Percentiles rank a stretch among this genome's conserved stretches.
These are phyloP conservation scores for Colletotrichum filicis DNA, from an alignment of 2,329 filamentous ascomycete species.

Conservation along the genomic window DNA sequence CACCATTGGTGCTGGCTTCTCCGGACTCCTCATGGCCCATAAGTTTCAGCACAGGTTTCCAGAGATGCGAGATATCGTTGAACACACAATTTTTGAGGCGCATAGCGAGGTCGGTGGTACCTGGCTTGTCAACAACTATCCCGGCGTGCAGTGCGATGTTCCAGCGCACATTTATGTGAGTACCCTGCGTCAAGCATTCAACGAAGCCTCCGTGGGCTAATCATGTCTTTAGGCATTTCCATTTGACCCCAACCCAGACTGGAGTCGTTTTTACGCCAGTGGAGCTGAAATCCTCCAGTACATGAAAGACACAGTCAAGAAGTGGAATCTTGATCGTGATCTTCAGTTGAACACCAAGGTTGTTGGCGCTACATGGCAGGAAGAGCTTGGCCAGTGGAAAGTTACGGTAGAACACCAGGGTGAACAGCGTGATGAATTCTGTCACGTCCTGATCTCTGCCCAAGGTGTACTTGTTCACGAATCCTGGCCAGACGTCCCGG, in stretches of 20 bases:
- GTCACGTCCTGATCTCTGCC: slow-evolving; percentile 37
- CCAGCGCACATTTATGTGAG: slow-evolving; percentile 39
- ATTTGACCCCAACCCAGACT: neutral
- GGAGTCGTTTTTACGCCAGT: slow-evolving; percentile 59
- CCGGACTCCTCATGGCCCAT: slow-evolving; percentile 47
- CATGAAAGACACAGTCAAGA: slow-evolving; percentile 59
- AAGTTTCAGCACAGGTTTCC: slow-evolving; percentile 44
- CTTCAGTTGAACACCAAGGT: slow-evolving; percentile 47
- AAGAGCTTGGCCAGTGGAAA: slow-evolving; percentile 39
- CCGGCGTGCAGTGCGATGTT: slow-evolving; percentile 42
- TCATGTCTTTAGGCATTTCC: neutral
- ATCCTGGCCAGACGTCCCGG: slow-evolving; percentile 58
- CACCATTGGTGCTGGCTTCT: slow-evolving; percentile 47
- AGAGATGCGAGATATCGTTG: neutral
- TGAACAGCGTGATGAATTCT: slow-evolving; percentile 34
- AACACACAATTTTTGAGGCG: slow-evolving; percentile 43
- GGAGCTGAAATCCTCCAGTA: slow-evolving; percentile 67
- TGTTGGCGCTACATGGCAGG: slow-evolving; percentile 42
- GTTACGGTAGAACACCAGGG: slow-evolving; percentile 33
- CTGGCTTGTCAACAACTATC: slow-evolving; percentile 47
- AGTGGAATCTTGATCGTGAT: slow-evolving; percentile 51
- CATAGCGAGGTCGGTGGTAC: slow-evolving; percentile 45
- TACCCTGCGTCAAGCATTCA: neutral
- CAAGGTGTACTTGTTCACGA: slow-evolving; percentile 40
- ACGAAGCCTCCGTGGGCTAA: neutral